These are phyloP conservation scores for Hypoxylon cercidicola DNA, from an alignment of 495 filamentous ascomycete species.

Conservation along the genomic window DNA sequence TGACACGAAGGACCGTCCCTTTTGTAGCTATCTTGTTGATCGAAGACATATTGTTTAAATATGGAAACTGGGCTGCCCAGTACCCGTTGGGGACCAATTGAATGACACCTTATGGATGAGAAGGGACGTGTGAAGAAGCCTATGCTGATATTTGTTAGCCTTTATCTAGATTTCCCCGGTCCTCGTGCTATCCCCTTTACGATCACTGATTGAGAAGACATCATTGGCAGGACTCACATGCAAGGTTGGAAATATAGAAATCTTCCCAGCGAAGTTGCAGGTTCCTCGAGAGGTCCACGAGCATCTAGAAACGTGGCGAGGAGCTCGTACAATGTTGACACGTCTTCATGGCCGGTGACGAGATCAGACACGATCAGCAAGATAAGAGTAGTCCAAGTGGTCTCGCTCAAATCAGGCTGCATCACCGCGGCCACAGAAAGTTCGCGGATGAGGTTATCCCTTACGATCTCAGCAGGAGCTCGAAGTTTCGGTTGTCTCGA, in stretches of 20 bases:
- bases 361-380: constrained; percentile 17
- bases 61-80: constrained; percentile 1
- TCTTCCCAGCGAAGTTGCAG: too few species aligned
- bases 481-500: constrained; percentile 5
- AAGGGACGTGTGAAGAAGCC: constrained; percentile 1
- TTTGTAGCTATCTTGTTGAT: constrained; percentile 1
- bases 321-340: not conserved
- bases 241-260: too few species aligned
- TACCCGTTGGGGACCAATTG: not conserved
- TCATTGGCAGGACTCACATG: too few species aligned
- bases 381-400: constrained; percentile 18
- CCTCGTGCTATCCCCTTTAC: too few species aligned
- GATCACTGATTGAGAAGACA: too few species aligned
- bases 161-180: too few species aligned
- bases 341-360: constrained; percentile 18
- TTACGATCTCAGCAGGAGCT: constrained; percentile 17
- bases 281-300: not conserved
- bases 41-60: constrained; percentile 3
- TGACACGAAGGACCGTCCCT: not conserved
- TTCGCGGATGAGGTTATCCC: constrained; percentile 14
- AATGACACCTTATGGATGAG: not conserved
- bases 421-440: constrained; percentile 1
- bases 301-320: constrained; percentile 14
- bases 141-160: too few species aligned
- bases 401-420: constrained; percentile 18